Conservation (phyloP, 1,284 basidiomycete species). For the Phellopilus nigrolimitatus region DNA sequence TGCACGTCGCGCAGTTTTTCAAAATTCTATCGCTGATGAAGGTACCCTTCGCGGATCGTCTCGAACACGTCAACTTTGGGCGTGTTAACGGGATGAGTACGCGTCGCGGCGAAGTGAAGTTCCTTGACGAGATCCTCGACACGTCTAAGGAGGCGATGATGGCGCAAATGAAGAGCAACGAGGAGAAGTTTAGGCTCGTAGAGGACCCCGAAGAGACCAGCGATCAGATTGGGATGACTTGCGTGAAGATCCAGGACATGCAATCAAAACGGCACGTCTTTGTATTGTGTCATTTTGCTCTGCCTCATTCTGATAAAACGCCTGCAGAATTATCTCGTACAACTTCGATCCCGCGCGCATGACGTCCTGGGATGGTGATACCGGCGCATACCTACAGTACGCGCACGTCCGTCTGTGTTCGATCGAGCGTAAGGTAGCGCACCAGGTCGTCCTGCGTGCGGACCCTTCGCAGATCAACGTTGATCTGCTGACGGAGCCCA, state of each 20-base stretch:
- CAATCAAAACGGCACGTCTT: slow-evolving; percentile 76
- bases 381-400: slow-evolving; percentile 94
- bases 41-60: slow-evolving; percentile 77
- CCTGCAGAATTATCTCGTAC: slow-evolving; percentile 41
- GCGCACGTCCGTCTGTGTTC: slow-evolving; percentile 94
- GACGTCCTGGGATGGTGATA: slow-evolving; percentile 96
- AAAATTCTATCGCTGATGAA: slow-evolving; percentile 91
- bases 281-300: neutral
- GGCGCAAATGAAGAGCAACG: slow-evolving; percentile 94
- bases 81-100: slow-evolving; percentile 96
- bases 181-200: slow-evolving; percentile 87
- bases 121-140: slow-evolving; percentile 92
- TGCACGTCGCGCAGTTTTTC: slow-evolving; percentile 93
- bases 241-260: slow-evolving; percentile 99
- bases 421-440: slow-evolving; percentile 90
- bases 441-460: slow-evolving; percentile 74
- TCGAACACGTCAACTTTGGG: slow-evolving; percentile 93
- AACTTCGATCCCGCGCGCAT: slow-evolving; percentile 93
- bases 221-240: slow-evolving; percentile 89
- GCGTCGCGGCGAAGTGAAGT: slow-evolving; percentile 93
- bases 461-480: slow-evolving; percentile 65
- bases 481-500: slow-evolving; percentile 60
- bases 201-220: slow-evolving; percentile 84
- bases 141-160: slow-evolving; percentile 93
- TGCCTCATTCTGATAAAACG: neutral